These are phyloP conservation scores for Eucalyptus guilfoylei DNA, from an alignment of 345 rosid species.

Conservation along the genomic window DNA sequence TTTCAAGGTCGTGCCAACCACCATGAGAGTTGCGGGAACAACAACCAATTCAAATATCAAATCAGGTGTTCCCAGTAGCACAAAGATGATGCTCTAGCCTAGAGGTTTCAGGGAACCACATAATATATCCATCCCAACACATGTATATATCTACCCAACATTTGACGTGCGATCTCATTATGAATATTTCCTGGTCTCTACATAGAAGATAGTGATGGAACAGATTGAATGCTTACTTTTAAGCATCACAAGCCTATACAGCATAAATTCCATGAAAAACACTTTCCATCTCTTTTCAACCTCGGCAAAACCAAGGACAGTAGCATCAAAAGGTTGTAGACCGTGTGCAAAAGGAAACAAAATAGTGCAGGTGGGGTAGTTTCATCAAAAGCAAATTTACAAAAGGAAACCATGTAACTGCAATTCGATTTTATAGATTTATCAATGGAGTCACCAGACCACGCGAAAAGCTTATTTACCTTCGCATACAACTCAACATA, in stretches of 20 bases:
- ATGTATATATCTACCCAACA: neutral
- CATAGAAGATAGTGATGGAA: neutral
- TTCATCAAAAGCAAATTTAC: neutral
- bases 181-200: neutral
- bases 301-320: neutral
- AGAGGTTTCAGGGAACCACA: neutral
- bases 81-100: neutral
- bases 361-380: neutral
- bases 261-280: neutral
- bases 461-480: conserved; percentile 21
- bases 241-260: neutral
- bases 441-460: neutral
- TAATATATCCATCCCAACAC: neutral
- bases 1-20: neutral
- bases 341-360: neutral
- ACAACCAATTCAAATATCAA: neutral
- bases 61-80: neutral
- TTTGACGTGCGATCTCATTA: neutral
- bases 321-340: neutral
- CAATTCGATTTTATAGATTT: neutral
- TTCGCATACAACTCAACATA: conserved; percentile 76
- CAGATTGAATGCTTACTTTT: neutral
- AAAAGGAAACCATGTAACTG: neutral
- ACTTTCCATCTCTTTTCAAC: neutral
- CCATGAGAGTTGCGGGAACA: neutral